Conservation (phyloP, 1,284 basidiomycete species). For the Heimioporus retisporus region DNA sequence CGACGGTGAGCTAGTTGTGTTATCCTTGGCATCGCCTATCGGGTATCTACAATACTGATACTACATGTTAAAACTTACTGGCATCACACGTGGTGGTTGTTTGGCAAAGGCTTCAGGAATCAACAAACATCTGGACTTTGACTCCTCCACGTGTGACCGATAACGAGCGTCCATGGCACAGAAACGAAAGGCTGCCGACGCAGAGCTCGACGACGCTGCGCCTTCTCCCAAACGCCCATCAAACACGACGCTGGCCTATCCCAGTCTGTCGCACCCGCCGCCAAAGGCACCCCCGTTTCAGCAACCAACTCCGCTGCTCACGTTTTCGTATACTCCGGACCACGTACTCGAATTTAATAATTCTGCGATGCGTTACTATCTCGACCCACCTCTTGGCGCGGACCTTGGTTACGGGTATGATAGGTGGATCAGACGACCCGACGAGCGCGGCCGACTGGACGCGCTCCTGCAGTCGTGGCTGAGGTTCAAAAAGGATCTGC, state of each 20-base stretch:
- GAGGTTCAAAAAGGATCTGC: constrained; percentile 50
- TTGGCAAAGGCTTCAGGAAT: constrained; percentile 35
- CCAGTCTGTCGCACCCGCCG: constrained; percentile 36
- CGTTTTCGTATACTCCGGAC: constrained; percentile 69
- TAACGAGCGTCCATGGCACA: constrained; percentile 27
- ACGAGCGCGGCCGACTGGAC: constrained; percentile 73
- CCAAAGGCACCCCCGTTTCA: constrained; percentile 61
- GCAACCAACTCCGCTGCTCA: constrained; percentile 68
- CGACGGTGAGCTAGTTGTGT: too few species aligned
- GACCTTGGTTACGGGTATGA: constrained; percentile 76
- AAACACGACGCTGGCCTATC: constrained; percentile 37
- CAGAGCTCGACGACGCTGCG: constrained; percentile 19
- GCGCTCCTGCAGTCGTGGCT: constrained; percentile 66
- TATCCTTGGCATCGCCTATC: too few species aligned
- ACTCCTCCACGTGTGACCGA: neutral
- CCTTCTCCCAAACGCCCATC: constrained; percentile 12
- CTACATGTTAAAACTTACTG: too few species aligned
- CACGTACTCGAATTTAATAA: constrained; percentile 72
- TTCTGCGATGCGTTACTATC: constrained; percentile 75
- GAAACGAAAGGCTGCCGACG: constrained; percentile 39
- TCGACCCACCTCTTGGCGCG: constrained; percentile 69
- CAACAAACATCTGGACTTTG: constrained; percentile 31
- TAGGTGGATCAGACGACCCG: constrained; percentile 73
- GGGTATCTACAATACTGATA: too few species aligned
- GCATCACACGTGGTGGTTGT: constrained; percentile 24